Evolutionary conservation across 768 basidiomycete species (phyloP).

Genomic region (Lepiota brunneoincarnata): DNA sequence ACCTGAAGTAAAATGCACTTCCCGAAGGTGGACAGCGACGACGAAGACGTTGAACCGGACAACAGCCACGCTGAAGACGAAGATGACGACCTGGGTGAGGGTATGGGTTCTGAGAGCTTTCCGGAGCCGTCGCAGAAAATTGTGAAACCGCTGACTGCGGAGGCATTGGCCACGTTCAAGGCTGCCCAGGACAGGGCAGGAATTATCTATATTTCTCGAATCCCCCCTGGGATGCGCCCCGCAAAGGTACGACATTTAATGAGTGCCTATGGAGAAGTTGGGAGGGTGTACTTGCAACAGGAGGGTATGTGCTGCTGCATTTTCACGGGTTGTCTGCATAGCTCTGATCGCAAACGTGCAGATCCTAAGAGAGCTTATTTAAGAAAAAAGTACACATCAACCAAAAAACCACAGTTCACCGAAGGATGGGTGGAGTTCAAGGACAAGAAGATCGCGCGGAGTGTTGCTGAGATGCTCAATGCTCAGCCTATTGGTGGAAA

Average conservation of each 20-base stretch:
- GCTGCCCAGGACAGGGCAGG: constrained; percentile 75
- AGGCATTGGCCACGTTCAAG: constrained; percentile 74
- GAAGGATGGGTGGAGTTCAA: constrained; percentile 99
- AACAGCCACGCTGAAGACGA: constrained; percentile 19
- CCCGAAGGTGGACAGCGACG: not conserved
- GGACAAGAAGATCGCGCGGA: constrained; percentile 87
- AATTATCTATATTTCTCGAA: constrained; percentile 90
- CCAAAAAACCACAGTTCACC: constrained; percentile 83
- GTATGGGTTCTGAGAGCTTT: constrained; percentile 60
- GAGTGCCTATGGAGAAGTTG: constrained; percentile 85
- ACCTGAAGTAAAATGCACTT: too few relatives aligned
- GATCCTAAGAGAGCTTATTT: constrained; percentile 88
- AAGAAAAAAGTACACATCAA: constrained; percentile 75
- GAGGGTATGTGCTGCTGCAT: constrained; percentile 58
- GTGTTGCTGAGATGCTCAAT: constrained; percentile 93
- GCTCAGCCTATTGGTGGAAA: constrained; percentile 94
- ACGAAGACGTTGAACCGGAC: not conserved
- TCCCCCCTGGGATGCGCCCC: constrained; percentile 98
- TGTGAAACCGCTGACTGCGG: constrained; percentile 71
- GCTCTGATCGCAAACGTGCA: constrained; percentile 23
- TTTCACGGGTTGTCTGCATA: constrained; percentile 2
- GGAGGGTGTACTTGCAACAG: constrained; percentile 88
- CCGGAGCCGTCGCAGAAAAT: constrained; percentile 47
- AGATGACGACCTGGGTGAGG: constrained; percentile 33
- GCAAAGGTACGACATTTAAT: constrained; percentile 93